These are phyloP conservation scores for Ustilago hordei DNA, from an alignment of 1,284 basidiomycete species.

Conservation along the genomic window DNA sequence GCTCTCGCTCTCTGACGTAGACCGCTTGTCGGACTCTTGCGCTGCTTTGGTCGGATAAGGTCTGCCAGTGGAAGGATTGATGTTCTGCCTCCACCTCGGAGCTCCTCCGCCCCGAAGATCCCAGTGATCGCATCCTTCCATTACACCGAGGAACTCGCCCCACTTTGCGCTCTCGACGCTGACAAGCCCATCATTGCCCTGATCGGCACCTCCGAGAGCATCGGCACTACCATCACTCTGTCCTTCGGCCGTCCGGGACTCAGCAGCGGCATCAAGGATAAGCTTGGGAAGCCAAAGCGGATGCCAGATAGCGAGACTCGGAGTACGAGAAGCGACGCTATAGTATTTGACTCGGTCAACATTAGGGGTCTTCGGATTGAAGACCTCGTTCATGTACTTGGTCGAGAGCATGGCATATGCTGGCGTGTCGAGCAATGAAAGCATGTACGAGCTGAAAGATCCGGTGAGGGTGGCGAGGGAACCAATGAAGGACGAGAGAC, in stretches of 20 bases:
- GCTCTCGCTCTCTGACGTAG: background rate
- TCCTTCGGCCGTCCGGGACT: constrained; percentile 56
- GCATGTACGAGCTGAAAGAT: constrained; percentile 85
- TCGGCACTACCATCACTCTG: constrained; percentile 67
- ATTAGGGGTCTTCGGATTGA: constrained; percentile 92
- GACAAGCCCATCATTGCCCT: constrained; percentile 96
- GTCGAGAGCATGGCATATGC: constrained; percentile 96
- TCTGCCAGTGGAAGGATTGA: constrained; percentile 63
- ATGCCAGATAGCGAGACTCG: constrained; percentile 84
- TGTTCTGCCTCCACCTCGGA: constrained; percentile 60
- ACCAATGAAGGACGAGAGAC: constrained; percentile 46
- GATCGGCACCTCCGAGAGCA: constrained; percentile 72
- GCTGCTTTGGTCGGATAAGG: constrained; percentile 39
- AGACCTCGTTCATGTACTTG: constrained; percentile 82
- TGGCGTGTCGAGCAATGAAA: constrained; percentile 94
- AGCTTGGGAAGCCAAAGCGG: constrained; percentile 97
- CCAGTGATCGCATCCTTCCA: constrained; percentile 97
- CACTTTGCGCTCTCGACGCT: constrained; percentile 74
- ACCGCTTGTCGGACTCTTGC: constrained; percentile 25
- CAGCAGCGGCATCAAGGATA: constrained; percentile 80
- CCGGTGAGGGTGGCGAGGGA: constrained; percentile 75
- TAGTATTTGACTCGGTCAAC: constrained; percentile 87
- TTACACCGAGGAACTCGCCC: constrained; percentile 78
- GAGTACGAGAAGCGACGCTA: constrained; percentile 84
- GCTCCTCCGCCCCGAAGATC: constrained; percentile 84